Conservation (phyloP, 2,329 filamentous ascomycete species). For the Cordyceps militaris region DNA sequence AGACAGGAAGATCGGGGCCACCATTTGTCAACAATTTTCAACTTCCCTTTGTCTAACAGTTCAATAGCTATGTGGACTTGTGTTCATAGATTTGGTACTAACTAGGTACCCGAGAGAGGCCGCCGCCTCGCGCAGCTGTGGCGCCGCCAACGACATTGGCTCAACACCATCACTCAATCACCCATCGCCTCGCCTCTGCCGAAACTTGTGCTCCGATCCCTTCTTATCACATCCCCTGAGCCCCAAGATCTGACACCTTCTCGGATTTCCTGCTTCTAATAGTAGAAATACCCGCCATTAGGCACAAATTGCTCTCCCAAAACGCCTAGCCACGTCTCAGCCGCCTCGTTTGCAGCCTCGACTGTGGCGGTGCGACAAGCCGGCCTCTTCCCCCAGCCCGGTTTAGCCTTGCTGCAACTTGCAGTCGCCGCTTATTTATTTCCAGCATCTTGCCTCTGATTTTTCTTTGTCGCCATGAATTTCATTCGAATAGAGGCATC, state of each 20-base stretch:
- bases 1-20: no score
- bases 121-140: no score
- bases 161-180: no score
- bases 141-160: no score
- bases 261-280: not conserved
- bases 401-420: not conserved
- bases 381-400: not conserved
- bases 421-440: slow-evolving; percentile 3
- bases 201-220: not conserved
- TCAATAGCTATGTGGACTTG: no score
- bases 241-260: not conserved
- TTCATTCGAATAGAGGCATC: not conserved
- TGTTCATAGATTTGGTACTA: no score
- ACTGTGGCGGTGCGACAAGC: not conserved
- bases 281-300: not conserved
- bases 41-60: no score
- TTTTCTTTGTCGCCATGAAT: not conserved
- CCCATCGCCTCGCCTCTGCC: no score
- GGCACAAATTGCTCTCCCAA: not conserved
- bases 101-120: no score
- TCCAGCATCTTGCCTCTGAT: not conserved
- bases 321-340: slow-evolving; percentile 2
- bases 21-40: no score
- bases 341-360: not conserved
- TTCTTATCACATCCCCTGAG: not conserved